Evolutionary conservation across 139 green algal species (phyloP), one percentile per base, ranked within the genome.

Genomic region (Nannochloris sp.): DNA sequence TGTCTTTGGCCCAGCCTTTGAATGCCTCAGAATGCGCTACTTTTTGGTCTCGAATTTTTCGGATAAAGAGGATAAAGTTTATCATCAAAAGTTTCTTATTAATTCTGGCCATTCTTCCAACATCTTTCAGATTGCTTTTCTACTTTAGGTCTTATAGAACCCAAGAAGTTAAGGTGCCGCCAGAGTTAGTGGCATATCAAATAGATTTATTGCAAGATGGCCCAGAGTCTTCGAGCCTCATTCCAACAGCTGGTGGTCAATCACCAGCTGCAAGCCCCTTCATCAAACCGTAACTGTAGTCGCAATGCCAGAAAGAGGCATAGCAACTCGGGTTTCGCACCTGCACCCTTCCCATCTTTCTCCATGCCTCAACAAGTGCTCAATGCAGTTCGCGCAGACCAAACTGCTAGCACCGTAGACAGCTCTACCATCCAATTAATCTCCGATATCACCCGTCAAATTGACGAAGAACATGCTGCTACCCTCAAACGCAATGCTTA

Each of bases 371-470:
- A 9, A 19, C 65, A 39, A 19, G 8, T 33, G 19, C 45, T 70
- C 37, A 39, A 55, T 1, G 81, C 81, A 0, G 81, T 87, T 15
- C 71, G 74, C n/a, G 72, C 79, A 3, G 71, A 84, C 39, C 61
- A 73, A 27, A 56, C 61, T 4, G 24, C 54, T 4, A 73, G 78
- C 4, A 65, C 66, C 0, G 33, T 74, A 1, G 83, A 89, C 54
- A 36, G 65, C 23, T 55, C 37, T 27, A 70, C 65, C 19, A 54
- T 89, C 25, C 67, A 89, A 47, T 33, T 75, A 12, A 91, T 91
- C 19, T 54, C 84, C 3, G 70, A 82, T 23, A 70, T 91, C 31
- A 82, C 78, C 1, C 44, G 55, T 24, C 36, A 51, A 4, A 80
- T 83, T 9, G 83, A 91, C 23, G 60, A 67, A 24, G 36, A 60